Evolutionary conservation across 78 protist genomes (phyloP), one percentile per base, ranked within the genome.

Genomic region (Dictyostelium capitatum): DNA sequence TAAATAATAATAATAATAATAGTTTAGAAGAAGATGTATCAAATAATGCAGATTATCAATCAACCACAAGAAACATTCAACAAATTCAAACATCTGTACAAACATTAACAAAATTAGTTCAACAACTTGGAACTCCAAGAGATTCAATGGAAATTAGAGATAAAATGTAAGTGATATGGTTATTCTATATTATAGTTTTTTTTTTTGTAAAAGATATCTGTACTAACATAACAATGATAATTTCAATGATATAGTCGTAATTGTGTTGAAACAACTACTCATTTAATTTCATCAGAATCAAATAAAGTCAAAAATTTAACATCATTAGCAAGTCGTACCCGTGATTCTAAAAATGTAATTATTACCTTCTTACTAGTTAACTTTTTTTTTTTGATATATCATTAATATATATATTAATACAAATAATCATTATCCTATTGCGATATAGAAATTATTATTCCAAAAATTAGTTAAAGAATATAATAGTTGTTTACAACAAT

Each of bases 61-160:
- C 75, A 17, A 77, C 84, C 46, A 41, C 93, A 1, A 70, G 51
- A 51, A 87, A 77, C 51, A 77, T 77, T 25, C 84, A 87, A 62
- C 83, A 77, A 64, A 87, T 87, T 30, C 81, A 80, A 74, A 62
- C 64, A 15, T 73, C 92, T 6, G 65, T 78, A 53, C 20, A 43
- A 9, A 78, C 67, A 25, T 74, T 87, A 28, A 70, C 67, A 5
- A 87, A 77, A 77, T 50, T 87, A 20, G 93, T 87, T 12, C 67
- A 85, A 78, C 93, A 77, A 77, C n/a, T 87, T 1, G 93, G 93
- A 48, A 87, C 93, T 11, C 84, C 93, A 25, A 87, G 30, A 65
- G 93, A 87, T 65, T 46, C 74, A 28, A 41, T 87, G 59, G 93
- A 87, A 25, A 56, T 79, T n/a, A 87, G 93, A 87, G 93, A 87